Evolutionary conservation across 1,139 yeast species (phyloP).

Genomic region (Williopsis jadinii): DNA sequence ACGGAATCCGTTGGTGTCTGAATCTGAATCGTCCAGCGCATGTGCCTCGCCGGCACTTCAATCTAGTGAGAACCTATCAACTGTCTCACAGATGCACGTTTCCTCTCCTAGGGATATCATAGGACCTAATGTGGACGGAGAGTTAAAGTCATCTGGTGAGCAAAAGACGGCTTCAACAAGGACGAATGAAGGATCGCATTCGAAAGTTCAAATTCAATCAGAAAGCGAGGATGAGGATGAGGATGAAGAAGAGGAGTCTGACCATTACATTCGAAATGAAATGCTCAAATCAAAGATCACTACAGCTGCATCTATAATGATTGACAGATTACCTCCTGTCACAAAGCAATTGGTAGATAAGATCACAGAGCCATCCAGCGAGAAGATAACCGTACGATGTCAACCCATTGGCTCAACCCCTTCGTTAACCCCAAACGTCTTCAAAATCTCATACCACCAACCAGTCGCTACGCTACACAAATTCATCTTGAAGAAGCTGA

Average conservation of each 20-base stretch:
- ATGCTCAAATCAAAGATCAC: slow-evolving; percentile 14
- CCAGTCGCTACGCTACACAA: slow-evolving; percentile 38
- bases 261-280: slow-evolving; percentile 12
- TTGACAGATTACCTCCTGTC: slow-evolving; percentile 13
- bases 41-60: slow-evolving; percentile 5
- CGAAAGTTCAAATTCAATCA: neutral
- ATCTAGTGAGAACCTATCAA: neutral
- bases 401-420: slow-evolving; percentile 55
- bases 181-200: neutral
- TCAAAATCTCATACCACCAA: slow-evolving; percentile 41
- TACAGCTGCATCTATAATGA: slow-evolving; percentile 15
- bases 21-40: slow-evolving; percentile 16
- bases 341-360: slow-evolving; percentile 9
- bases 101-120: neutral
- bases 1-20: slow-evolving; percentile 31
- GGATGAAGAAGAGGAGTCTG: slow-evolving; percentile 2
- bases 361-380: slow-evolving; percentile 5
- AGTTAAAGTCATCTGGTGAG: too few species aligned
- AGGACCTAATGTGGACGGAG: too few species aligned
- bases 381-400: slow-evolving; percentile 30
- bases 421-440: slow-evolving; percentile 41
- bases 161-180: too few species aligned
- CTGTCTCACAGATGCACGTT: slow-evolving; percentile 3
- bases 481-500: slow-evolving; percentile 38
- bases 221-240: neutral